Evolutionary conservation across 1,139 yeast genomes (phyloP).

Genomic region (Geotrichum carabidarum): DNA sequence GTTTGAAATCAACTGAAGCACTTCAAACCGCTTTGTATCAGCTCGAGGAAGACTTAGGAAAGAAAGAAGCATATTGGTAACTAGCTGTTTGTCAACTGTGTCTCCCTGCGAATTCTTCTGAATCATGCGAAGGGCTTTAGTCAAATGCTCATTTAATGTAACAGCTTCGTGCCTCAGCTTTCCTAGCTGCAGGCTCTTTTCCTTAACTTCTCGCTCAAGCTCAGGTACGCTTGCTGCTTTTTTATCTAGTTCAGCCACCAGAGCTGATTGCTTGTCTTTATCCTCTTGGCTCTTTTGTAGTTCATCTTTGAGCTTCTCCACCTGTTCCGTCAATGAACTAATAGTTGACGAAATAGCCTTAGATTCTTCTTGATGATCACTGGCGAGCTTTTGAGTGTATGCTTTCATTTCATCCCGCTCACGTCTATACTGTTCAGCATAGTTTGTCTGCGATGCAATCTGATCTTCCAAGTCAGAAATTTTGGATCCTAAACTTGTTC

Average conservation of each 20-base stretch:
- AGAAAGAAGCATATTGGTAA: constrained; percentile 78
- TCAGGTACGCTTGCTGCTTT: constrained; percentile 30
- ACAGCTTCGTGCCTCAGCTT: constrained; percentile 93
- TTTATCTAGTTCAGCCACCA: constrained; percentile 33
- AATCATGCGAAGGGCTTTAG: constrained; percentile 79
- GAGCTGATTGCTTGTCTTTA: background rate
- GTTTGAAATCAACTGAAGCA: constrained; percentile 74
- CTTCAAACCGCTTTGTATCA: constrained; percentile 91
- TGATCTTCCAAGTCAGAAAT: constrained; percentile 16
- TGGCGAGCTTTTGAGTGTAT: constrained; percentile 1
- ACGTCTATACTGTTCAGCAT: constrained; percentile 17
- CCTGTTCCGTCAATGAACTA: background rate
- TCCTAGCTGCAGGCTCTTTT: constrained; percentile 75
- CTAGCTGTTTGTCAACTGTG: constrained; percentile 77
- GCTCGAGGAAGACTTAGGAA: constrained; percentile 86
- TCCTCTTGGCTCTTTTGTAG: constrained; percentile 2
- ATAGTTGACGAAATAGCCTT: background rate
- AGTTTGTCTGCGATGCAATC: constrained; percentile 15
- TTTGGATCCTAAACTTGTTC: constrained; percentile 27
- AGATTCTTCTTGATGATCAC: background rate
- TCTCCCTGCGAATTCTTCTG: constrained; percentile 70
- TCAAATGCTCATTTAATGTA: constrained; percentile 87
- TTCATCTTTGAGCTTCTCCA: background rate
- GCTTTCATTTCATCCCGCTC: constrained; percentile 16
- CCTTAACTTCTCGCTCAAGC: constrained; percentile 54